phyloP scores from a whole-genome alignment of 805 yeast species.

The Yarrowia sp. region DNA sequence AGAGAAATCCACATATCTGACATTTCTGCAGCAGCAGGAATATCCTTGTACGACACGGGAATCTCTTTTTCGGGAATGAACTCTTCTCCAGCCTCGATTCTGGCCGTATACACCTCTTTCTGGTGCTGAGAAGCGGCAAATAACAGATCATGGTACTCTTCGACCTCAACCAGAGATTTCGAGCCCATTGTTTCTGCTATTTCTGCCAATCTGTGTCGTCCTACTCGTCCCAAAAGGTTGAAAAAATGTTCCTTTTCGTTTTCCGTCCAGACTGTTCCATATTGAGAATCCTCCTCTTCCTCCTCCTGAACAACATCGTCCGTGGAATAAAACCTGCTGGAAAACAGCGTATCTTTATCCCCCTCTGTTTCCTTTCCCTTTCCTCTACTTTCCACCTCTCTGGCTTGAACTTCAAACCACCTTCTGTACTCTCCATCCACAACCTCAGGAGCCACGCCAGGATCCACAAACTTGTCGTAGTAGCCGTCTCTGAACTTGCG shows the following conservation, averaged over 20 bases:
- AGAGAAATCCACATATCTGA: slow-evolving; percentile 30
- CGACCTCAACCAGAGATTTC: slow-evolving; percentile 31
- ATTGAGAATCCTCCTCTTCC: background rate
- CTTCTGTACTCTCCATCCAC: background rate
- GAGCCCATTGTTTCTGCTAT: slow-evolving; percentile 31
- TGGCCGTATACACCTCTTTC: background rate
- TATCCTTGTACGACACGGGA: slow-evolving; percentile 25
- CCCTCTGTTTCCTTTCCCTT: background rate
- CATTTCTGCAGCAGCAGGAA: slow-evolving; percentile 33
- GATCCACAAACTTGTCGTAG: background rate
- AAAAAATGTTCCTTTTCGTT: slow-evolving; percentile 33
- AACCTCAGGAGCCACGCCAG: background rate
- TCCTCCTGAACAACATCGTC: background rate
- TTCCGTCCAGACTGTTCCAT: background rate
- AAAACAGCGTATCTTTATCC: background rate
- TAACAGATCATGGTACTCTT: slow-evolving; percentile 32
- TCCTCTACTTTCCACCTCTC: background rate
- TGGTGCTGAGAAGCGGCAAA: slow-evolving; percentile 20
- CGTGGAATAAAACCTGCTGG: background rate
- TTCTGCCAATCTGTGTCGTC: slow-evolving; percentile 31
- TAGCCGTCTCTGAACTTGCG: background rate
- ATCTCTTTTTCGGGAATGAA: background rate
- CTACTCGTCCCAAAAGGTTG: slow-evolving; percentile 29
- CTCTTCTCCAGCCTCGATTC: background rate
- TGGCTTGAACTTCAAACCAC: background rate